Percentiles rank a stretch among this genome's conserved stretches.
Conservation (phyloP, 1,284 basidiomycete genomes). For the Athelia psychrophila region DNA sequence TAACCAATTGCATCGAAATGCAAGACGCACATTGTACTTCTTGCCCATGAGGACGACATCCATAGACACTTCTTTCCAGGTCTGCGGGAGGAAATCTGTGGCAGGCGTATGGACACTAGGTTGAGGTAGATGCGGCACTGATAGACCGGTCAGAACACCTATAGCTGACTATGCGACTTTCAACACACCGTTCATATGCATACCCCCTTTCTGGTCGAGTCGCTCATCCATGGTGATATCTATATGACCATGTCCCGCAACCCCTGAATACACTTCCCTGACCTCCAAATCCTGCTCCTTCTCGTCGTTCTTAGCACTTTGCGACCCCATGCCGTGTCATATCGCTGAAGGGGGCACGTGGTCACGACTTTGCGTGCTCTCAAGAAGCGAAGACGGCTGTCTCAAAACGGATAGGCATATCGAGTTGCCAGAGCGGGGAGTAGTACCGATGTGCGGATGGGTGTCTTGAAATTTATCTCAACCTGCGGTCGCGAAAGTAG, state of each 20-base stretch:
- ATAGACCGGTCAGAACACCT: neutral
- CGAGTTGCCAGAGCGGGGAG: conserved; percentile 31
- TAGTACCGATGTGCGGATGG: conserved; percentile 20
- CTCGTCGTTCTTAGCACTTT: too few relatives aligned
- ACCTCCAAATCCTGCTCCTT: conserved; percentile 20
- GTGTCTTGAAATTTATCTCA: neutral
- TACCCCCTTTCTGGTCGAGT: conserved; percentile 46
- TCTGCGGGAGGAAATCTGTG: conserved; percentile 30
- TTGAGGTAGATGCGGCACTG: conserved; percentile 51
- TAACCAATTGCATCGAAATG: too few relatives aligned
- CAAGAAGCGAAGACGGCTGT: conserved; percentile 30
- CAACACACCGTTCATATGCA: conserved; percentile 50
- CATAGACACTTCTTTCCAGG: conserved; percentile 30
- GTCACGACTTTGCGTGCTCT: conserved; percentile 5
- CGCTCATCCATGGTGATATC: conserved; percentile 49
- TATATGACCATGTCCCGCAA: conserved; percentile 29
- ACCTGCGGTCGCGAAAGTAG: too few relatives aligned
- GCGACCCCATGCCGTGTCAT: too few relatives aligned
- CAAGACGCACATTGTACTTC: too few relatives aligned
- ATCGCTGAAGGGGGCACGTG: too few relatives aligned
- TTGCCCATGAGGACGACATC: too few relatives aligned
- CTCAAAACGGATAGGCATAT: conserved; percentile 34
- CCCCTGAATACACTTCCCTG: conserved; percentile 19
- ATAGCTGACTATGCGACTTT: neutral
- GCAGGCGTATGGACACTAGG: conserved; percentile 41